Base-by-base conservation (phyloP, 73 alveolate species). In the Stentor roeselii region DNA sequence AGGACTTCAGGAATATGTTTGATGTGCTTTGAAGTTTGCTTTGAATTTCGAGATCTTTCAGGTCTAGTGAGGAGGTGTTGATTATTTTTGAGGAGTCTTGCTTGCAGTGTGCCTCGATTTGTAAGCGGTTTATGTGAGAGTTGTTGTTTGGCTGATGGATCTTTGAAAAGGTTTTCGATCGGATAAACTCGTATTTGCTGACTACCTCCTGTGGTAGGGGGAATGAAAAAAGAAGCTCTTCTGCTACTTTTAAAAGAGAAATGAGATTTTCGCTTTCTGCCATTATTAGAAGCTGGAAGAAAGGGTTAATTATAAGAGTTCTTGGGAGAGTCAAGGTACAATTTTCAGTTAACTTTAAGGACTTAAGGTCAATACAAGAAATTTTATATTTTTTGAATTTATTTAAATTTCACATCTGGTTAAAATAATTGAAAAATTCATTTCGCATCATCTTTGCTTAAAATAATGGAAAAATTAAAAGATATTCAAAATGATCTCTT, bases 131-230 rank as follows among this genome's bases (percentile, higher is more conserved):
- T 27, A 67, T 67, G 41, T 67, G 80, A 1, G 80, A 67, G 2
- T n/a, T 11, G 11, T 21, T 21, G 2, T 21, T 27, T 0, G 80
- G 80, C 41, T 27, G 14, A 21, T 40, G 37, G 80, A 27, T 21
- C 37, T 67, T 67, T n/a, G n/a, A 15, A 67, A 67, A 67, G 34
- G 80, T 21, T 67, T 67, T 21, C 37, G n/a, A 15, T 11, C 80
- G 37, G 0, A 67, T 30, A 67, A 21, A 67, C 80, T 76, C 84
- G 74, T 76, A 76, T 76, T 76, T 76, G 1, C 39, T 76, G 6
- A 76, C 67, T 21, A 76, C 15, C n/a, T 76, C 84, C 0, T 32
- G 15, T 14, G 84, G 84, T 36, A 76, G 84, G 21, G 84, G 84
- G 39, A 76, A 39, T 15, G 84, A 76, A 76, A 76, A 76, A n/a